Evolutionary conservation across 2,329 filamentous ascomycete species (phyloP), one percentile per base, ranked within the genome.

Genomic region (Neofusicoccum ribis): DNA sequence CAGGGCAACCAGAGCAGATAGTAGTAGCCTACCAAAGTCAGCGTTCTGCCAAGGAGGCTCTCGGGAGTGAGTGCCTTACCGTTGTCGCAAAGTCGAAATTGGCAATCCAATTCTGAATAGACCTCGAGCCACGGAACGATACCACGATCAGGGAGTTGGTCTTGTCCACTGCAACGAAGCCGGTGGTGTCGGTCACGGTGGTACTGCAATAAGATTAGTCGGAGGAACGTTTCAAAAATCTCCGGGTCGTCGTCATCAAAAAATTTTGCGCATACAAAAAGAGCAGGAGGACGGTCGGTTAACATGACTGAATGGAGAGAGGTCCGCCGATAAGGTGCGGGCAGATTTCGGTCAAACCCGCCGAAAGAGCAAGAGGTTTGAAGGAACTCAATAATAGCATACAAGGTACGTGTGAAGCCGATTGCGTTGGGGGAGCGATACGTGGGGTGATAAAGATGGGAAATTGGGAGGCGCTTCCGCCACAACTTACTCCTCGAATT

Each of bases 81-180:
- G 72, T 63, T 69, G 79, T 73, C 9, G 74, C 59, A 69, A 86
- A 82, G 51, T 78, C 68, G 56, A 84, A 65, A 70, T 90, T 83
- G 62, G 85, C 81, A 69, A 89, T 79, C 82, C 83, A 89, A 80
- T 90, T 90, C 61, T 82, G 81, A 66, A 88, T 69, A 46, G 84
- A 86, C 65, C 76, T 75, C 60, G 84, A 85, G 69, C 89, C 89
- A 44, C 86, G 84, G 76, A 88, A 81, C 27, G 86, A 81, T 43
- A 89, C 73, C 50, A 90, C 84, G 66, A 91, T 86, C 64, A 85
- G 78, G 64, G 74, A 65, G 68, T 82, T 82, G 17, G 81, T 82
- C 5, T 71, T 69, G 70, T 84, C 82, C 23, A 73, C 74, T 6
- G 80, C 81, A 0, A 84, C 71, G 72, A 80, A 84, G 17, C 82